Evolutionary conservation across 805 yeast species (phyloP).

Genomic region (Cyberlindnera meyerae): DNA sequence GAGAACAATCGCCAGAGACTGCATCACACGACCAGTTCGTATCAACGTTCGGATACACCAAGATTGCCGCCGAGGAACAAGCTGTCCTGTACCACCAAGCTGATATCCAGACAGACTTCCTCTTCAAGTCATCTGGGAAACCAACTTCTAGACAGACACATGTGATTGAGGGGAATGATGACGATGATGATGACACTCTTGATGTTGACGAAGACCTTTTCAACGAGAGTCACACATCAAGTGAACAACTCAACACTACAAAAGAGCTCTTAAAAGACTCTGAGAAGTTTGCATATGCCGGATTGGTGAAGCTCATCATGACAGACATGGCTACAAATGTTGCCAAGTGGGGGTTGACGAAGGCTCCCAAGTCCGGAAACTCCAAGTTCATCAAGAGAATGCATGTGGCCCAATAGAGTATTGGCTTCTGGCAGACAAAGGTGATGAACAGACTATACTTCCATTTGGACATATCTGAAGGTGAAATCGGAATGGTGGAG

Average conservation of each 20-base stretch:
- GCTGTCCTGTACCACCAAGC: constrained; percentile 60
- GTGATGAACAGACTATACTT: constrained; percentile 67
- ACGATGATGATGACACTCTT: constrained; percentile 23
- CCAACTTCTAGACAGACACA: background rate
- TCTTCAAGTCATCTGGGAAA: constrained; percentile 35
- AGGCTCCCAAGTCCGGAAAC: constrained; percentile 40
- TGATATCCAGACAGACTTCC: constrained; percentile 51
- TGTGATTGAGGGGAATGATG: constrained; percentile 15
- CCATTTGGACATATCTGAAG: constrained; percentile 73
- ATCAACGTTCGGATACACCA: constrained; percentile 62
- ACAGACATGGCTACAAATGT: constrained; percentile 81
- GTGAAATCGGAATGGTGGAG: constrained; percentile 84
- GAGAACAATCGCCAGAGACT: constrained; percentile 5
- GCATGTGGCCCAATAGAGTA: constrained; percentile 65
- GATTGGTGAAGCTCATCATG: constrained; percentile 68
- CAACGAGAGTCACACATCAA: constrained; percentile 36
- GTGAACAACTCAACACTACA: constrained; percentile 73
- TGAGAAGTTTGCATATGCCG: constrained; percentile 90
- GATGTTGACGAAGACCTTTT: constrained; percentile 36
- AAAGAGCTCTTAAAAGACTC: constrained; percentile 74
- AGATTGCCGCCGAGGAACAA: constrained; percentile 83
- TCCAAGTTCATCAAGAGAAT: constrained; percentile 52
- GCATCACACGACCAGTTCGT: constrained; percentile 4
- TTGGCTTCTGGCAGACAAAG: constrained; percentile 79
- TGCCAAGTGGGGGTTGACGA: constrained; percentile 47